Conservation (phyloP, 345 rosid genomes). For the Pistacia vera region DNA sequence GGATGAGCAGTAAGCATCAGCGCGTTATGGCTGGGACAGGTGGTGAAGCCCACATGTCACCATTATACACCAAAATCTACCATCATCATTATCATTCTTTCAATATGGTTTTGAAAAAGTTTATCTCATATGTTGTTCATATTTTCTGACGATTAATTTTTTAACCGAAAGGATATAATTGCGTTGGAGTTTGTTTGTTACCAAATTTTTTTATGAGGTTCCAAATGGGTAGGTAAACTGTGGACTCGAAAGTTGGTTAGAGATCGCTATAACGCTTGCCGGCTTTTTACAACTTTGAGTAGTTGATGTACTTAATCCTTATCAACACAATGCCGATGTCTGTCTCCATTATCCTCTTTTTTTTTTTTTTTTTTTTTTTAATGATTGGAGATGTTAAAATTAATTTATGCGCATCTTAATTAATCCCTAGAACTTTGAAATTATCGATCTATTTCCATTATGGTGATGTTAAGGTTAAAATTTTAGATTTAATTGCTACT, state of each 20-base stretch:
- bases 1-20: background rate
- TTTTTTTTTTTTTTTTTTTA: too few relatives aligned
- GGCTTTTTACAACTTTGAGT: background rate
- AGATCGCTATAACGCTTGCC: background rate
- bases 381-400: too few relatives aligned
- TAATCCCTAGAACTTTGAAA: too few relatives aligned
- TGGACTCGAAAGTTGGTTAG: background rate
- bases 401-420: too few relatives aligned
- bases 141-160: too few relatives aligned
- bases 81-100: background rate
- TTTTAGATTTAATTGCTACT: too few relatives aligned
- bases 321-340: background rate
- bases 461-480: background rate
- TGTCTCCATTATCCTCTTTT: background rate
- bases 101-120: background rate
- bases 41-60: background rate
- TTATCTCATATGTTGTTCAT: too few relatives aligned
- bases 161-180: too few relatives aligned
- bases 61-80: background rate
- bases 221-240: background rate
- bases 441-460: too few relatives aligned
- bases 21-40: background rate
- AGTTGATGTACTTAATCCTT: background rate
- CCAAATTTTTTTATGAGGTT: background rate
- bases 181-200: background rate